Conservation (phyloP, 805 yeast genomes). For the Candida railenensis region DNA sequence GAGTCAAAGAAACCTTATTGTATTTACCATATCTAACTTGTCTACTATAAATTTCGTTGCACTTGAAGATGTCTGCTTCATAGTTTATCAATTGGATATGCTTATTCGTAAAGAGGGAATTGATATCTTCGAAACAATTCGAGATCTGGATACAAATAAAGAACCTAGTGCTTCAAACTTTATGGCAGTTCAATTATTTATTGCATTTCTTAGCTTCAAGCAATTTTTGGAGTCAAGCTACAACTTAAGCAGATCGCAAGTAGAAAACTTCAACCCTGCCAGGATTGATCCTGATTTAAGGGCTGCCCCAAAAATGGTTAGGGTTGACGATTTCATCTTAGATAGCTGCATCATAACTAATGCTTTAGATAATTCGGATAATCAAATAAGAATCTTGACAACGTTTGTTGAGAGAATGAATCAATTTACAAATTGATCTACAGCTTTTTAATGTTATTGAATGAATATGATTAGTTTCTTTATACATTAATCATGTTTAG, state of each 20-base stretch:
- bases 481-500: no score
- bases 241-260: slow-evolving; percentile 18
- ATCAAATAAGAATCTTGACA: slow-evolving; percentile 1
- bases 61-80: slow-evolving; percentile 50
- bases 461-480: no score
- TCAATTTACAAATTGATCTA: neutral
- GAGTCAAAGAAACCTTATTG: slow-evolving; percentile 16
- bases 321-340: slow-evolving; percentile 7
- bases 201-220: slow-evolving; percentile 16
- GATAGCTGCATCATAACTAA: slow-evolving; percentile 4
- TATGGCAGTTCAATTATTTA: slow-evolving; percentile 9
- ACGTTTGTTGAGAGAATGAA: slow-evolving; percentile 1
- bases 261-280: slow-evolving; percentile 27
- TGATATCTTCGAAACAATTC: slow-evolving; percentile 25
- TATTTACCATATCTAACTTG: slow-evolving; percentile 37
- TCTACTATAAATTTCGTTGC: slow-evolving; percentile 36
- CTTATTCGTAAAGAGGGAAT: slow-evolving; percentile 41
- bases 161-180: neutral
- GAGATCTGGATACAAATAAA: neutral
- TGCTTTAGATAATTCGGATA: neutral
- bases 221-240: slow-evolving; percentile 18
- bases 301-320: slow-evolving; percentile 21
- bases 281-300: slow-evolving; percentile 33
- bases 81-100: slow-evolving; percentile 46
- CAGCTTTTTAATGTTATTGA: neutral